Evolutionary conservation across 805 yeast genomes (phyloP), one percentile per base, ranked within the genome.

Genomic region (Lipomyces spencermartinsiae): DNA sequence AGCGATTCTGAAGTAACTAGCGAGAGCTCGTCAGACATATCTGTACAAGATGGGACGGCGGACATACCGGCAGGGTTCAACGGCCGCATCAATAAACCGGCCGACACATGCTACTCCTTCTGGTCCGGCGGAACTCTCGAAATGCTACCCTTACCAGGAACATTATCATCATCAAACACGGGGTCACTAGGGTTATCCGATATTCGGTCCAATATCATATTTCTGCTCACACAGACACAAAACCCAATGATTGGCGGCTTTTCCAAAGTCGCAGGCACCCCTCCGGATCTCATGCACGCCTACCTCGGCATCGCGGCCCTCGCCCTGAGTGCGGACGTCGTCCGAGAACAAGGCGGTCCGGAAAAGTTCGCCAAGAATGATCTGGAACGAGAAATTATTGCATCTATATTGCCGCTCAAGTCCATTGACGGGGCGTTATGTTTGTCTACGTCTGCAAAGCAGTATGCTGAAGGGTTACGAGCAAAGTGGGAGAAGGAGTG

Each of bases 21-120:
- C 34, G 16, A 7, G n/a, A 53, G 34, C 10, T 25, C 56, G n/a
- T 25, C 56, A 53, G 61, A 46, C 14, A 54, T 31, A 10, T 58
- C 22, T 22, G 59, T 37, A 4, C 54, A 31, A 5, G 55, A 29
- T 12, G 34, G 33, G 7, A 55, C 22, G 7, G 55, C 43, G 16
- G 46, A 54, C 37, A 19, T 14, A 8, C 25, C 37, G 4, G 73
- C 72, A 8, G 74, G 74, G 12, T 71, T 71, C 53, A 95, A 95
- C 76, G 99, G 99, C 0, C 84, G 99, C 61, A 97, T 98, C 0
- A 97, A 95, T 67, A 95, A 95, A 77, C 80, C 92, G 22, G 97
- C 98, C 0, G 99, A 95, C 78, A 97, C 92, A n/a, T 95, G 99
- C 77, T 95, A 95, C 77, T 88, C 95, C 73, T 95, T 98, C 97